These are phyloP conservation scores for Talaromyces sp. DNA, from an alignment of 2,329 filamentous ascomycete species.

Conservation along the genomic window DNA sequence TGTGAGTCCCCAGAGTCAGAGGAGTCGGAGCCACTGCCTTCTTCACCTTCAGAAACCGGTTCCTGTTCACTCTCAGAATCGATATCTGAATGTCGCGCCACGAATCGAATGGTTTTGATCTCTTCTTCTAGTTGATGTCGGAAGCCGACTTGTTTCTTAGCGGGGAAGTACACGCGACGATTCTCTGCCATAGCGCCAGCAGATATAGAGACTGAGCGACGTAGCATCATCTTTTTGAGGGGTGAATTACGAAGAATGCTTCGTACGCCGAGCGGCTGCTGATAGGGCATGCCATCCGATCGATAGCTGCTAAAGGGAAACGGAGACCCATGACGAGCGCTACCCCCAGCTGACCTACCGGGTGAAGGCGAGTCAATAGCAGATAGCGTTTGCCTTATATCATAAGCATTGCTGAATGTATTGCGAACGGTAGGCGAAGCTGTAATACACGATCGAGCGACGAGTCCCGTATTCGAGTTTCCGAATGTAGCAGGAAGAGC, in stretches of 20 bases:
- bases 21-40: conserved; percentile 23
- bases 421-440: conserved; percentile 60
- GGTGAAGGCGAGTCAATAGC: conserved; percentile 35
- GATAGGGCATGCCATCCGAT: conserved; percentile 32
- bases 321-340: conserved; percentile 32
- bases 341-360: conserved; percentile 26
- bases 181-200: conserved; percentile 14
- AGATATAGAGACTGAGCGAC: conserved; percentile 37
- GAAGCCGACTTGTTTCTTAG: conserved; percentile 58
- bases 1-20: conserved; percentile 26
- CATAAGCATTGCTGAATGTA: conserved; percentile 60
- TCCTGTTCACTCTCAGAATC: conserved; percentile 25
- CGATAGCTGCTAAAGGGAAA: conserved; percentile 22
- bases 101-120: conserved; percentile 56
- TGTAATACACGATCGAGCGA: conserved; percentile 28
- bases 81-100: conserved; percentile 55
- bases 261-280: conserved; percentile 43
- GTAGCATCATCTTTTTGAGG: conserved; percentile 27
- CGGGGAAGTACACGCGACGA: conserved; percentile 43
- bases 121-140: conserved; percentile 56
- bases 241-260: conserved; percentile 50
- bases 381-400: conserved; percentile 40
- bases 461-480: conserved; percentile 29
- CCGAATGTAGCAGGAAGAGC: conserved; percentile 51
- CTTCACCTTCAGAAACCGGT: conserved; percentile 19